Evolutionary conservation across 2,329 filamentous ascomycete species (phyloP), one percentile per base, ranked within the genome.

Genomic region (Alternaria ethzedia): DNA sequence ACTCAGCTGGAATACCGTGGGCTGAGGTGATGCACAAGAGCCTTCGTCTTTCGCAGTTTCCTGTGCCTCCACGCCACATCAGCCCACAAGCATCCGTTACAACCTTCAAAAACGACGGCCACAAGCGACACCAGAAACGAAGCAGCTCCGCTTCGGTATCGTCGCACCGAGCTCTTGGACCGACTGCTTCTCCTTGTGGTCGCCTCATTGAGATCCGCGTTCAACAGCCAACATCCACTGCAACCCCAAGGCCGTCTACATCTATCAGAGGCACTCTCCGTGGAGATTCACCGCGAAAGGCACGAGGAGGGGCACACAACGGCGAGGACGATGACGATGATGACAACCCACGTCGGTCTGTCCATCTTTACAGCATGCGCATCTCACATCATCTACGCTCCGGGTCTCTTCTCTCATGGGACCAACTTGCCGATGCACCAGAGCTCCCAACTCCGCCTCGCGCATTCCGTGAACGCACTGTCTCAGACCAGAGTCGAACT

Each of bases 361-460:
- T 83, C 3, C 82, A 83, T 62, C 74, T 84, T 2, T 71, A 81
- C 54, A 79, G 75, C 30, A 83, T 83, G 82, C 76, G 79, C 12
- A 83, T 84, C 26, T 82, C 80, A 3, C 79, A 82, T 54, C 82
- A 83, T 68, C 70, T 84, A 13, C 81, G 82, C 7, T 82, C 80
- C 7, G 77, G 77, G 15, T 83, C 82, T 8, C 64, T 80, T 4
- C 70, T 78, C 12, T 76, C 80, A 4, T 82, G 80, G 74, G 72
- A 78, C 20, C 70, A 73, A 54, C 65, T 75, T 43, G 66, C 67
- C 17, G 69, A 73, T 50, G 58, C 66, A 12, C 62, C 72, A 25
- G 70, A 74, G 7, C 23, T 72, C 9, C 67, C 72, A 3, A 61
- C 54, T 23, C 54, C 67, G 12, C 67, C 63, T 51, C 62, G 20